Base-by-base conservation (phyloP, 331 rosid genomes). In the Quercus tomentella region DNA sequence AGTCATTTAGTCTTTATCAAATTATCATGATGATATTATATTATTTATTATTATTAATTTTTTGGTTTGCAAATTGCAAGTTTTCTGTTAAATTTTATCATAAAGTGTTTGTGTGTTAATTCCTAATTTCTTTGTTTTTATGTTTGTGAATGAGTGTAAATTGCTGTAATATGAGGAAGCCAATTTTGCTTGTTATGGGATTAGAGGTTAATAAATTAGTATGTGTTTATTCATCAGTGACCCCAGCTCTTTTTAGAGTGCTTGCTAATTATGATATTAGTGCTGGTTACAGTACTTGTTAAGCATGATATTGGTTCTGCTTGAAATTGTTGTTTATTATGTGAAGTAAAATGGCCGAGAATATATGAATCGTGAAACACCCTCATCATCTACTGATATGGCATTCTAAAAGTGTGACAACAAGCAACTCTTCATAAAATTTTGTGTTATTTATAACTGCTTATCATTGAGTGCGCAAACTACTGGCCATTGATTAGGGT, bases 1-100 rank as follows among this genome's bases (percentile, higher is more conserved):
- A 62, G 97, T 88, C 28, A 62, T 80, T 57, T 15, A 6, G 65
- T 20, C 7, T 70, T 77, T 61, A 7, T 63, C 66, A 9, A 41
- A 41, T 41, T 41, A 25, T 31, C 45, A 65, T 18, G 21, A 30
- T 49, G 18, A 49, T 49, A 12, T 15, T 49, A 10, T 45, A 2
- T 45, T 45, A 45, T 45, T 45, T 45, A 49, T 49, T 49, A 11
- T 49, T 49, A 12, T 31, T 18, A 3, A 3, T 65, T 2, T 18
- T 43, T 2, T 7, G 18, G 20, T 9, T 71, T 66, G 7, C 11
- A 17, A 66, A 33, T 5, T 41, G 17, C 81, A 37, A 49, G 11
- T 54, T 7, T 72, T 75, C 18, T 49, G 55, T 49, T 49, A 49
- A 49, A 12, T 49, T 49, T 49, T 49, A 49, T 14, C 55, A 49